Base-by-base conservation (phyloP, 139 green algal genomes). In the Nannochloris sp. region DNA sequence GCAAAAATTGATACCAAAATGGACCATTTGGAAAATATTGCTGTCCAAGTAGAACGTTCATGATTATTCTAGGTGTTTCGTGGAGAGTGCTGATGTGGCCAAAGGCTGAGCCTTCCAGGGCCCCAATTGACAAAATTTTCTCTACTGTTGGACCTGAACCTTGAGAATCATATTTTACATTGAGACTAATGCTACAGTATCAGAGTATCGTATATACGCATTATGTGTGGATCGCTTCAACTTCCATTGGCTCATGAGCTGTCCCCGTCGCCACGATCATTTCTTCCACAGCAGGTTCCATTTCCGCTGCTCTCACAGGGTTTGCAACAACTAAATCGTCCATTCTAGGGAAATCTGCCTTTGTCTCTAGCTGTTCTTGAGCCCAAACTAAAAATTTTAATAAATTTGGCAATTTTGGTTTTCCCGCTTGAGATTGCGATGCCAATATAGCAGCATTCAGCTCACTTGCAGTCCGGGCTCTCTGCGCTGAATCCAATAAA, bases 401-500 rank as follows among this genome's bases (percentile, higher is more conserved):
- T 60, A 96, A 70, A 55, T 70, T 60, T 6, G 84, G 89, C 56
- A 96, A 72, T 24, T 81, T 71, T 23, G 88, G 65, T 68, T 96
- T 89, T 45, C 77, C 62, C 58, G 76, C 91, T 60, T 92, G 81
- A 24, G 78, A 70, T 74, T 97, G 79, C 58, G 64, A 85, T 34
- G 54, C 69, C 45, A 98, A 82, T 46, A 98, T 96, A n/a, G 91
- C 93, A 1, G 85, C 84, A 61, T 98, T 98, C 5, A 98, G 79
- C 70, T 97, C 89, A 60, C 80, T 85, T 25, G 93, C 92, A 2
- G 90, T 96, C 73, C 92, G 92, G 61, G 96, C 86, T 7, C 92
- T 83, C 78, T 98, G 92, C 13, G 78, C 68, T 7, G 85, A 47
- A 30, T 92, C 82, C 85, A 98, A 81, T 13, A 98, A 79, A 56